A percentile compares a stretch with the other conserved stretches of the same genome.
phyloP scores from a whole-genome alignment of 768 basidiomycete genomes.

The Paxillus ammoniavirescens region DNA sequence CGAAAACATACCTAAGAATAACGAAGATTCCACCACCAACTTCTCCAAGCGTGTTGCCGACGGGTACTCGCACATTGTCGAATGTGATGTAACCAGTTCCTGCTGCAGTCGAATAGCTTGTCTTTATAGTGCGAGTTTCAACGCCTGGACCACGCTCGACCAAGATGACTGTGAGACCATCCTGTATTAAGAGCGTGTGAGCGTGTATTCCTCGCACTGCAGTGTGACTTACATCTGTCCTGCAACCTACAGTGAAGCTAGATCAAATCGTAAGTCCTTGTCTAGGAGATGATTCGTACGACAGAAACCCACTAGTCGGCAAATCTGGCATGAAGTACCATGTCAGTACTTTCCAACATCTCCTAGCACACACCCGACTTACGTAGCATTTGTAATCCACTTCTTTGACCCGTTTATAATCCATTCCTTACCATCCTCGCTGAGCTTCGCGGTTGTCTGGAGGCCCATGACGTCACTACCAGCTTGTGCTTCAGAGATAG shows the following conservation, averaged over 20 bases:
- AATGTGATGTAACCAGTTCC: conserved; percentile 86
- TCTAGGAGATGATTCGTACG: neutral
- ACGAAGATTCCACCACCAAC: conserved; percentile 63
- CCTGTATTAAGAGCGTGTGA: conserved; percentile 29
- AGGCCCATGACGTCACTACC: conserved; percentile 68
- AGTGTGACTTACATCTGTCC: conserved; percentile 41
- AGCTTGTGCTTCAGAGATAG: conserved; percentile 76
- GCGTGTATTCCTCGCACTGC: conserved; percentile 16
- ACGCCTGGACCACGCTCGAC: conserved; percentile 64
- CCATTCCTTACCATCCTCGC: conserved; percentile 65
- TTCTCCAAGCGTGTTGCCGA: conserved; percentile 76
- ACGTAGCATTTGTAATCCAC: conserved; percentile 64
- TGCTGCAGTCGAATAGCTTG: conserved; percentile 83
- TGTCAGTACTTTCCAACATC: conserved; percentile 1
- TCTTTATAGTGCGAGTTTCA: conserved; percentile 69
- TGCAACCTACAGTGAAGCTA: conserved; percentile 62
- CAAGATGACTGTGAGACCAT: conserved; percentile 64
- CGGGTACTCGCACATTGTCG: conserved; percentile 82
- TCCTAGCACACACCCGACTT: conserved; percentile 12
- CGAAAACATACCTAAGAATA: conserved; percentile 43
- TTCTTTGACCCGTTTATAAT: conserved; percentile 77
- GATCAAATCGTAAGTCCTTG: conserved; percentile 19
- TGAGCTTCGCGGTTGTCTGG: conserved; percentile 59
- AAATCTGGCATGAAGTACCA: conserved; percentile 31
- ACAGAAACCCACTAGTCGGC: conserved; percentile 38